Evolutionary conservation across 495 filamentous ascomycete genomes (phyloP), one percentile per base, ranked within the genome.

Genomic region (Xylaria grammica): DNA sequence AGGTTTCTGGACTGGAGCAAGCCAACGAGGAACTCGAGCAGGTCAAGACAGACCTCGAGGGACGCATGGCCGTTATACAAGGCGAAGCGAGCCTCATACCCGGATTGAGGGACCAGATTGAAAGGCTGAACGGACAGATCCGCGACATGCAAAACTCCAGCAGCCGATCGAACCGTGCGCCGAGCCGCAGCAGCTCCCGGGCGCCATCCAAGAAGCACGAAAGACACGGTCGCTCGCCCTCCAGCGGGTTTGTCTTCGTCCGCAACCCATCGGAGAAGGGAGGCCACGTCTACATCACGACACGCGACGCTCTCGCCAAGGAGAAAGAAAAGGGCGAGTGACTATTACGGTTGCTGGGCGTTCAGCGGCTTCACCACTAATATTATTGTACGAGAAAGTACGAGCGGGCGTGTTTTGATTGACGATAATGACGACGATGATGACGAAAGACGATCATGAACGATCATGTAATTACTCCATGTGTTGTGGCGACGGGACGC

Each of bases 121-220:
- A 63, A 22, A 24, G 27, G 26, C 42, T 63, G 32, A 58, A 52
- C 27, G 54, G 46, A 15, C 55, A 65, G 24, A 60, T 65, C 38
- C 45, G 26, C 20, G 56, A 65, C 26, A 48, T 65, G 42, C 51
- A 56, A 22, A 40, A 38, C 32, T 30, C 44, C 19, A 2, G 13
- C 40, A 46, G 22, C 7, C 13, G 48, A 8, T 36, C 15, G 8
- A 63, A 54, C 44, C 51, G 64, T 13, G 7, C 67, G 34, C 67
- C 68, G 42, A 69, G 69, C 52, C 71, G 71, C 44, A 69, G 67
- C 65, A 72, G 29, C 63, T 72, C 70, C 6, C 65, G 70, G 3
- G 57, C 67, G 15, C 45, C 65, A 17, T 17, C 42, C 5, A 74
- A 74, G 63, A 60, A 70, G 44, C 66, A 67, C 50, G 68, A 74